Percentiles rank a stretch among this genome's conserved stretches.
These are phyloP conservation scores for Agaricus sinodeliciosus DNA, from an alignment of 768 basidiomycete species.

Conservation along the genomic window DNA sequence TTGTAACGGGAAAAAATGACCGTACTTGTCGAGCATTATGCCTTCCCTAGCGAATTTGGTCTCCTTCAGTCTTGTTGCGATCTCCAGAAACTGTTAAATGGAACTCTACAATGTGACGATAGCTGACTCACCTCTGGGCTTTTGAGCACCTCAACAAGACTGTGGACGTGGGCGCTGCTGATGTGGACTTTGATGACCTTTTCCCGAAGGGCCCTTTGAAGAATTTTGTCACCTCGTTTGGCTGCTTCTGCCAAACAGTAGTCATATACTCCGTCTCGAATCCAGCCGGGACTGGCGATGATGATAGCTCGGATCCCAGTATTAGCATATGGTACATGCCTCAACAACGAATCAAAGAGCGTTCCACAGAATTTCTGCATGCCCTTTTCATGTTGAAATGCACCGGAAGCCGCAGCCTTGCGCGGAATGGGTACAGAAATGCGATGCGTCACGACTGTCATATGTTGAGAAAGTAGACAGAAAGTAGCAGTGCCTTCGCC, in stretches of 20 bases:
- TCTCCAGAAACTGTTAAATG: slow-evolving; percentile 32
- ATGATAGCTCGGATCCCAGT: slow-evolving; percentile 80
- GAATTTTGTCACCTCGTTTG: slow-evolving; percentile 70
- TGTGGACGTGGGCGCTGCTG: slow-evolving; percentile 92
- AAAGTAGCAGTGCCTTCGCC: slow-evolving; percentile 95
- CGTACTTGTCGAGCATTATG: slow-evolving; percentile 79
- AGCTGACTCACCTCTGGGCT: slow-evolving; percentile 73
- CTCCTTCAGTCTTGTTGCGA: slow-evolving; percentile 74
- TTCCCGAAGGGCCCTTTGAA: slow-evolving; percentile 69
- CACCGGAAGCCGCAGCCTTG: slow-evolving; percentile 77
- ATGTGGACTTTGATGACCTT: slow-evolving; percentile 91
- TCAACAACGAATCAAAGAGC: slow-evolving; percentile 78
- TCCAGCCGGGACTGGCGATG: slow-evolving; percentile 96
- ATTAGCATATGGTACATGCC: slow-evolving; percentile 83
- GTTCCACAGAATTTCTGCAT: slow-evolving; percentile 76
- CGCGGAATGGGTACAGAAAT: slow-evolving; percentile 86
- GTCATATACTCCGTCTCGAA: slow-evolving; percentile 81
- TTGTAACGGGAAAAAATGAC: background rate
- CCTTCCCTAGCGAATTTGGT: slow-evolving; percentile 97
- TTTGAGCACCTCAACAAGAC: slow-evolving; percentile 87
- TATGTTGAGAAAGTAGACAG: slow-evolving; percentile 92
- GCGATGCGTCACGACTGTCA: slow-evolving; percentile 90
- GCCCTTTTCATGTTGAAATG: slow-evolving; percentile 90
- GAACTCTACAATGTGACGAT: background rate
- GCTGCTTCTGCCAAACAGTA: slow-evolving; percentile 79